Evolutionary conservation across 495 filamentous ascomycete genomes (phyloP).

Genomic region (Aspergillus panamensis): DNA sequence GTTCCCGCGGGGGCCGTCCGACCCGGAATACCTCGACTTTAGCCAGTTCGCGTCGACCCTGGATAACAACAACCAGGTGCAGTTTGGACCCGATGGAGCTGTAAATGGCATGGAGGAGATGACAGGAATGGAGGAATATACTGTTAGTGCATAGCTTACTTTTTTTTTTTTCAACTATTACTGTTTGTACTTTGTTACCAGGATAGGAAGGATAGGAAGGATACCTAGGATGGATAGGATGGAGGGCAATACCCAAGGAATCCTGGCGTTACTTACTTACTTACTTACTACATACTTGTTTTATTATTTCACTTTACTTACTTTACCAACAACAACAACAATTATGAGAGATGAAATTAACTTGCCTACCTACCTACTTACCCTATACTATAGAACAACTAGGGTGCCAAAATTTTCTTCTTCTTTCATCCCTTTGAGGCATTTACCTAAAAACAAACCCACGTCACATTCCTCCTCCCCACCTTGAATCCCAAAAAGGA

Average conservation of each 20-base stretch:
- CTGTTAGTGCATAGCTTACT: conserved; percentile 27
- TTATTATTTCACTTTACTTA: too few relatives aligned
- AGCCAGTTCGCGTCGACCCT: conserved; percentile 37
- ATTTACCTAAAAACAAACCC: too few relatives aligned
- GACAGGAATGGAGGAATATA: conserved; percentile 35
- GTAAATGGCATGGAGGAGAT: conserved; percentile 36
- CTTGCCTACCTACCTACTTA: too few relatives aligned
- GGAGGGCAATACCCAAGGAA: conserved; percentile 6
- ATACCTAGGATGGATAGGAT: too few relatives aligned
- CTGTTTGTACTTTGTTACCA: neutral
- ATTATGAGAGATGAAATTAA: too few relatives aligned
- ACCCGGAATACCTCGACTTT: conserved; percentile 39
- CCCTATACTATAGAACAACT: too few relatives aligned
- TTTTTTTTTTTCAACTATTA: conserved; percentile 10
- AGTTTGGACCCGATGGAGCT: conserved; percentile 18
- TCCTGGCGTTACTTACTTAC: neutral
- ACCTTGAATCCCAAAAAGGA: too few relatives aligned
- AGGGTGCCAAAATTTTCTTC: too few relatives aligned
- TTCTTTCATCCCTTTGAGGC: too few relatives aligned
- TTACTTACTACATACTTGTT: too few relatives aligned
- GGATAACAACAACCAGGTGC: conserved; percentile 26
- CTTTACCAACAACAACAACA: too few relatives aligned
- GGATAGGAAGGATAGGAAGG: neutral
- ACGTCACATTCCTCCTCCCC: too few relatives aligned
- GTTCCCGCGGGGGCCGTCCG: conserved; percentile 27